phyloP scores from a whole-genome alignment of 2,329 filamentous ascomycete genomes.

The Botrytis cinerea region DNA sequence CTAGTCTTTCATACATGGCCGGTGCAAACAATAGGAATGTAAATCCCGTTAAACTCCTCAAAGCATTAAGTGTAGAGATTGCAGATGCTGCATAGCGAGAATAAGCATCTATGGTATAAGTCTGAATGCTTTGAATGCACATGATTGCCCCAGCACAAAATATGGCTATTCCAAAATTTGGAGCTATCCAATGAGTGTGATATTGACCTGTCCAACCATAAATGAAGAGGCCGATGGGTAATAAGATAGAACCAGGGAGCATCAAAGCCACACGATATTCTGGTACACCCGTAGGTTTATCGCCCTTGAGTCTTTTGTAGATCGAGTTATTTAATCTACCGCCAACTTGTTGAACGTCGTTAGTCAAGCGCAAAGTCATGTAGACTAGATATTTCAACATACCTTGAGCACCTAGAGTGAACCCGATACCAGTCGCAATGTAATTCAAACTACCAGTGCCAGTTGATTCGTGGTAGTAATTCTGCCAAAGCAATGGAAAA shows the following conservation, averaged over 20 bases:
- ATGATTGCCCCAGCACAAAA: conserved; percentile 51
- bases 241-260: conserved; percentile 53
- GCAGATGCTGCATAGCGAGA: conserved; percentile 42
- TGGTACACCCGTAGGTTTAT: conserved; percentile 45
- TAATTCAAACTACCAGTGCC: conserved; percentile 59
- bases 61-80: conserved; percentile 44
- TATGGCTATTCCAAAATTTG: conserved; percentile 55
- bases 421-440: conserved; percentile 51
- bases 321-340: conserved; percentile 40
- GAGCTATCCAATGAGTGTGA: conserved; percentile 55
- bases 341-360: conserved; percentile 19
- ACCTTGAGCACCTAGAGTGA: conserved; percentile 43
- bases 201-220: conserved; percentile 60
- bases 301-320: conserved; percentile 36
- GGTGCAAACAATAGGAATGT: conserved; percentile 38
- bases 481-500: conserved; percentile 59
- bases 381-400: no score
- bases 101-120: conserved; percentile 56
- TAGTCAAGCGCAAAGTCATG: no score
- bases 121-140: conserved; percentile 43
- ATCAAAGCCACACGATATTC: conserved; percentile 65
- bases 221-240: conserved; percentile 58
- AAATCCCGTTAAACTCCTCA: conserved; percentile 37
- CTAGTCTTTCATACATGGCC: conserved; percentile 37
- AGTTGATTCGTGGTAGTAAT: conserved; percentile 55